phyloP scores from a whole-genome alignment of 1,139 yeast species.

The Saccharomyces uvarum region DNA sequence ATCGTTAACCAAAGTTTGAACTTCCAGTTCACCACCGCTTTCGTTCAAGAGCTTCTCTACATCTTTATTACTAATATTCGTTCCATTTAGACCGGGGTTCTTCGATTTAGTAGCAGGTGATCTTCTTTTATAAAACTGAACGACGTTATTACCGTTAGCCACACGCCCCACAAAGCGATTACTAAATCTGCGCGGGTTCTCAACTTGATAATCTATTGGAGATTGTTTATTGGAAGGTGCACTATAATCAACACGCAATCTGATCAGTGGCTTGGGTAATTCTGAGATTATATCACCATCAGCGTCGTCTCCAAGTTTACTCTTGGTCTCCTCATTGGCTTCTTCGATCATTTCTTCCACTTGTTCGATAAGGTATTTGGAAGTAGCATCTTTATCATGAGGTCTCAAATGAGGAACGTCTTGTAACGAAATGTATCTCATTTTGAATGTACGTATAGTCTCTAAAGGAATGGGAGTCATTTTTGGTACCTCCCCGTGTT shows the following conservation, averaged over 20 bases:
- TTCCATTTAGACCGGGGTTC: constrained; percentile 11
- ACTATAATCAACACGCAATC: constrained; percentile 79
- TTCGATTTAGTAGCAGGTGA: constrained; percentile 20
- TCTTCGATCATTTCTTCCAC: constrained; percentile 60
- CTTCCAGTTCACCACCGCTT: constrained; percentile 38
- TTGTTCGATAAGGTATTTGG: constrained; percentile 49
- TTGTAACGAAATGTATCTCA: constrained; percentile 54
- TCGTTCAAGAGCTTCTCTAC: constrained; percentile 18
- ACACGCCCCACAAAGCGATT: constrained; percentile 84
- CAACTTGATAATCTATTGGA: constrained; percentile 66
- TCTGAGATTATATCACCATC: constrained; percentile 14
- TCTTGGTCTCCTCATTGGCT: constrained; percentile 48
- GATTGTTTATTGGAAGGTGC: constrained; percentile 36
- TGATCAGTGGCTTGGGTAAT: constrained; percentile 66
- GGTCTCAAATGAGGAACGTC: constrained; percentile 51
- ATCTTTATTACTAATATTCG: constrained; percentile 23
- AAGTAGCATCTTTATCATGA: constrained; percentile 58
- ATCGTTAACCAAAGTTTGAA: constrained; percentile 54
- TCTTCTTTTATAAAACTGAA: constrained; percentile 50
- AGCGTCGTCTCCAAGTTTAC: constrained; percentile 15
- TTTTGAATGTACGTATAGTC: constrained; percentile 76
- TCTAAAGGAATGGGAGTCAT: constrained; percentile 59
- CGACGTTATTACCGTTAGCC: constrained; percentile 82
- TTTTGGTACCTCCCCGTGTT: constrained; percentile 46
- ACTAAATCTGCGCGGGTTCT: constrained; percentile 82